phyloP scores from a whole-genome alignment of 2,329 filamentous ascomycete species.

The Cladosporium sp. region DNA sequence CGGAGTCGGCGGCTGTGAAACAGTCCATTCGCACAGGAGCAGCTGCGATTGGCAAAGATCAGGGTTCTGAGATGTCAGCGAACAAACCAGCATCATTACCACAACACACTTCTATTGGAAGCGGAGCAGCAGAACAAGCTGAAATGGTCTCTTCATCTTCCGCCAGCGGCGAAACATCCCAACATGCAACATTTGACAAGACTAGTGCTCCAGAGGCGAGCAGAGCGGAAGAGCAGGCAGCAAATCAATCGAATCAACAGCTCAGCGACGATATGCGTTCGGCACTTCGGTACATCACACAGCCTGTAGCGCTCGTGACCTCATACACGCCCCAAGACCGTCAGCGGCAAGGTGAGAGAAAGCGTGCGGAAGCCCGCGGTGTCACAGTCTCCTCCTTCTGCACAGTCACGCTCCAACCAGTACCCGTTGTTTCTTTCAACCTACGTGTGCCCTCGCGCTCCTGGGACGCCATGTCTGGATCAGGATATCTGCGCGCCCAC shows the following conservation, averaged over 20 bases:
- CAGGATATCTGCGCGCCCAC: conserved; percentile 51
- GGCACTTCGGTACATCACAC: conserved; percentile 51
- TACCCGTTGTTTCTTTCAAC: conserved; percentile 63
- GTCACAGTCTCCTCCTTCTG: conserved; percentile 64
- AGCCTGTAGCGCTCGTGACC: conserved; percentile 60
- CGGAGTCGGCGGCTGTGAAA: too few relatives aligned
- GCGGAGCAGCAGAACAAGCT: too few relatives aligned
- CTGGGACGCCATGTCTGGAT: conserved; percentile 50
- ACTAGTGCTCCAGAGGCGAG: not conserved
- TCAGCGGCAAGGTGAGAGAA: too few relatives aligned
- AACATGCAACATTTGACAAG: not conserved
- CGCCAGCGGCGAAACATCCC: not conserved
- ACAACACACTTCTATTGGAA: not conserved
- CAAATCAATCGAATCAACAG: not conserved
- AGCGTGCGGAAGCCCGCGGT: conserved; percentile 38
- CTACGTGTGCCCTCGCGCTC: conserved; percentile 58
- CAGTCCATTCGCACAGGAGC: too few relatives aligned
- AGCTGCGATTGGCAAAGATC: too few relatives aligned
- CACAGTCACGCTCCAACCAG: conserved; percentile 57
- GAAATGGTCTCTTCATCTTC: not conserved
- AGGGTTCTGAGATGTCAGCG: not conserved
- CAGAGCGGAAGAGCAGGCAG: conserved; percentile 18
- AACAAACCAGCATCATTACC: not conserved
- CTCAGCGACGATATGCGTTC: conserved; percentile 20
- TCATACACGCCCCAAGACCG: conserved; percentile 18